These are phyloP conservation scores for Solidago caesia DNA, from an alignment of 129 eudicot species.

Conservation along the genomic window DNA sequence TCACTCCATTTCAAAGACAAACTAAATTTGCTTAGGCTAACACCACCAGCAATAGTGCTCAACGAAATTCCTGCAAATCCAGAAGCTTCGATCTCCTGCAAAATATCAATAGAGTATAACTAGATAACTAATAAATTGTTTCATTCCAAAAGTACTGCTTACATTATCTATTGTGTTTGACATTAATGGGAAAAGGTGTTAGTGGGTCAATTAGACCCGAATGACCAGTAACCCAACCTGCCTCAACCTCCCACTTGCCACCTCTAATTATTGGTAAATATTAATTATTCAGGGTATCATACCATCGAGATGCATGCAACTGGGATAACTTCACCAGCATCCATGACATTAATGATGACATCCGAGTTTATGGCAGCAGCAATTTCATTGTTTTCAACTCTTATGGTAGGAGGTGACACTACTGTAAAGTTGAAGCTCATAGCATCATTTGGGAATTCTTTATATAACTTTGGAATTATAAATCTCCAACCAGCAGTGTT, in stretches of 20 bases:
- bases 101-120: neutral
- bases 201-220: too few species aligned
- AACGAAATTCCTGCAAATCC: slow-evolving; percentile 59
- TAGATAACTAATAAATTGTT: too few species aligned
- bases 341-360: slow-evolving; percentile 65
- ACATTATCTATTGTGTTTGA: too few species aligned
- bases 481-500: slow-evolving; percentile 91
- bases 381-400: slow-evolving; percentile 44
- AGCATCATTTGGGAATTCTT: slow-evolving; percentile 63
- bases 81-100: slow-evolving; percentile 72
- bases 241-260: neutral
- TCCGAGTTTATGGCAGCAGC: slow-evolving; percentile 52
- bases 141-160: too few species aligned
- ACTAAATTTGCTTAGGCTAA: slow-evolving; percentile 50
- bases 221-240: too few species aligned
- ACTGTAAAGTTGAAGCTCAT: slow-evolving; percentile 70
- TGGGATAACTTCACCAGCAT: slow-evolving; percentile 57
- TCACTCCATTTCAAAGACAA: slow-evolving; percentile 79
- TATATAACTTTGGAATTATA: slow-evolving; percentile 77
- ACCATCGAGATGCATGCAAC: slow-evolving; percentile 82
- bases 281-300: slow-evolving; percentile 23
- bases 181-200: too few species aligned
- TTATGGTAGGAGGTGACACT: slow-evolving; percentile 56
- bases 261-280: neutral
- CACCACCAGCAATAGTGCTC: slow-evolving; percentile 53